Conservation (phyloP, 2,329 filamentous ascomycete species). For the Cladosporium sp. region DNA sequence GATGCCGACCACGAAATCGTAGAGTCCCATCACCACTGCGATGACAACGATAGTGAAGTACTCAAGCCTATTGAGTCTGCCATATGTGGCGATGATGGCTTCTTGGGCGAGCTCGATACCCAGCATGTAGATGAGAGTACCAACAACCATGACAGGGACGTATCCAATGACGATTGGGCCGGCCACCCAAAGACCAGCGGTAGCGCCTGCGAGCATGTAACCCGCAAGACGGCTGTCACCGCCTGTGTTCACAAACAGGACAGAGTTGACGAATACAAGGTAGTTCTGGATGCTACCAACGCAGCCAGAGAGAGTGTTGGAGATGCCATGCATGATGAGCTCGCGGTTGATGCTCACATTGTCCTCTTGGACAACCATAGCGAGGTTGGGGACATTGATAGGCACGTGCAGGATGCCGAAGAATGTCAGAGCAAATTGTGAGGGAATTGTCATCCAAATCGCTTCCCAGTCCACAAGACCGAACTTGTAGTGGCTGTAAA, state of each 20-base stretch:
- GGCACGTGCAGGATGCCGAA: constrained; percentile 96
- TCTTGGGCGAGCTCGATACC: constrained; percentile 90
- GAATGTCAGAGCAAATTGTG: constrained; percentile 96
- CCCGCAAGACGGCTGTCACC: constrained; percentile 86
- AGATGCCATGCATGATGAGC: constrained; percentile 87
- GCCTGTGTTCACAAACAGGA: constrained; percentile 94
- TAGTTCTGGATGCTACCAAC: constrained; percentile 93
- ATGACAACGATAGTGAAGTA: constrained; percentile 88
- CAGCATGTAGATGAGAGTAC: constrained; percentile 89
- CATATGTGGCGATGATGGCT: constrained; percentile 83
- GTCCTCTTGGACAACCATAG: constrained; percentile 87
- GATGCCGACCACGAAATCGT: constrained; percentile 95
- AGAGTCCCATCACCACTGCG: constrained; percentile 91
- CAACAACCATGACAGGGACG: constrained; percentile 96
- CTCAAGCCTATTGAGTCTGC: constrained; percentile 82
- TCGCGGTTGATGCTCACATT: constrained; percentile 89
- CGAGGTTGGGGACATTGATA: constrained; percentile 94
- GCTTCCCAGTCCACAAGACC: constrained; percentile 74
- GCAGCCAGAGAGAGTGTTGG: constrained; percentile 85
- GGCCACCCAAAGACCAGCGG: constrained; percentile 77
- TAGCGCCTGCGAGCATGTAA: constrained; percentile 77
- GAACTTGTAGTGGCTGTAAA: constrained; percentile 84
- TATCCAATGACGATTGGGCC: constrained; percentile 88
- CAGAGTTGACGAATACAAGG: constrained; percentile 93
- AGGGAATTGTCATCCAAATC: constrained; percentile 79